Evolutionary conservation across 2,329 filamentous ascomycete genomes (phyloP), one percentile per base, ranked within the genome.

Genomic region (Ophiostoma tasmaniense): DNA sequence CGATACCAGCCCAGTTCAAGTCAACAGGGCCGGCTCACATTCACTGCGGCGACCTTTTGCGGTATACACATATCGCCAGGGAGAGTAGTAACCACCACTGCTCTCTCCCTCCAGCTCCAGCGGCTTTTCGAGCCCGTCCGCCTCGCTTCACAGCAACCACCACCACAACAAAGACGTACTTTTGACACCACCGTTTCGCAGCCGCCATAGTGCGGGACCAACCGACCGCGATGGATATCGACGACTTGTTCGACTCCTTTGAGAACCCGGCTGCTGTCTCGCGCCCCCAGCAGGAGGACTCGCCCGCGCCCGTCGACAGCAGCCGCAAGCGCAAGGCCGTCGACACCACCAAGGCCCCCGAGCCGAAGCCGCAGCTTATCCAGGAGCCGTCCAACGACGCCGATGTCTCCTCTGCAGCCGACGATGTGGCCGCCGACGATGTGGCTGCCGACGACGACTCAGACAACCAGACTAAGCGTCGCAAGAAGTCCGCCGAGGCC

Each of bases 311-410:
- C 73, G 80, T 78, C 74, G 86, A 89, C 73, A 87, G 85, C 78
- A 90, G 82, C 80, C 69, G 93, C 81, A 97, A 97, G 84, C 87
- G 93, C 79, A 91, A 92, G 78, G 89, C 90, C 52, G 93, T 93
- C 37, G 11, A 66, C 33, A 25, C 59, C 22, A 33, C 17, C 10
- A n/a, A 35, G 30, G 17, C n/a, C 22, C 55, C n/a, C 70, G 70
- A 67, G 75, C 74, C 37, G 69, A 74, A 8, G 22, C 37, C 61
- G 7, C 3, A n/a, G 25, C 74, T 76, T 28, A 72, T 74, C 17
- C 61, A 77, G 45, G 70, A 78, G 39, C 75, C 76, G 14, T 79
- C 80, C 37, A 77, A 80, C 64, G 77, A 78, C 64, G 80, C 71
- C 68, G 33, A 69, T n/a, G 45, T 52, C 1, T 64, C 67, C 2